Percentiles rank a stretch among this genome's conserved stretches.
Evolutionary conservation across 257 asterid genomes (phyloP).

Genomic region (Nicotiana tabacum): DNA sequence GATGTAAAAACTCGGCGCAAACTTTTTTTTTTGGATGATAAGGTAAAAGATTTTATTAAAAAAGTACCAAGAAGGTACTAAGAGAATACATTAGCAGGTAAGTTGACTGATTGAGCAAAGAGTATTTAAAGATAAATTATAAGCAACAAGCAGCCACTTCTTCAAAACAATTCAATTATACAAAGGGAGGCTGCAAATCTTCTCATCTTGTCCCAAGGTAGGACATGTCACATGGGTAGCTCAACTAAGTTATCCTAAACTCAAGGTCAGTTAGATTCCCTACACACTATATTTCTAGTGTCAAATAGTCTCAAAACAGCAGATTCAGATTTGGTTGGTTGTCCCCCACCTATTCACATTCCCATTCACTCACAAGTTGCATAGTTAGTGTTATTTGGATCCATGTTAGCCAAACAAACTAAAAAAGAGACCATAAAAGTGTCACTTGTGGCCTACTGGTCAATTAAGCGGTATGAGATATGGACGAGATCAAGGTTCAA

Average conservation of each 20-base stretch:
- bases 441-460: background rate
- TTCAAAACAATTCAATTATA: background rate
- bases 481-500: background rate
- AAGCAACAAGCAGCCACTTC: background rate
- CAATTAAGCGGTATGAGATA: background rate
- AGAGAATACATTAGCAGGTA: too few relatives aligned
- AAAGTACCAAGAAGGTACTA: too few relatives aligned
- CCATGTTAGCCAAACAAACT: background rate
- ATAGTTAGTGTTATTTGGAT: background rate
- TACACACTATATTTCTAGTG: background rate
- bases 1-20: too few relatives aligned
- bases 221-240: constrained; percentile 36
- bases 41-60: too few relatives aligned
- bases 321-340: constrained; percentile 8
- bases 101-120: too few relatives aligned
- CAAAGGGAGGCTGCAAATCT: background rate
- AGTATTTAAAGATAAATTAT: too few relatives aligned
- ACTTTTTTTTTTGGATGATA: too few relatives aligned
- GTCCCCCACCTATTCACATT: background rate
- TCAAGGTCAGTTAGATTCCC: constrained; percentile 23
- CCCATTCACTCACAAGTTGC: background rate
- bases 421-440: background rate
- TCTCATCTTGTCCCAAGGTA: constrained; percentile 6
- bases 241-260: background rate
- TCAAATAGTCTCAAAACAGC: background rate